A percentile compares a stretch with the other conserved stretches of the same genome.
phyloP scores from a whole-genome alignment of 352 stramenopile genomes.

The Globisporangium parvum region DNA sequence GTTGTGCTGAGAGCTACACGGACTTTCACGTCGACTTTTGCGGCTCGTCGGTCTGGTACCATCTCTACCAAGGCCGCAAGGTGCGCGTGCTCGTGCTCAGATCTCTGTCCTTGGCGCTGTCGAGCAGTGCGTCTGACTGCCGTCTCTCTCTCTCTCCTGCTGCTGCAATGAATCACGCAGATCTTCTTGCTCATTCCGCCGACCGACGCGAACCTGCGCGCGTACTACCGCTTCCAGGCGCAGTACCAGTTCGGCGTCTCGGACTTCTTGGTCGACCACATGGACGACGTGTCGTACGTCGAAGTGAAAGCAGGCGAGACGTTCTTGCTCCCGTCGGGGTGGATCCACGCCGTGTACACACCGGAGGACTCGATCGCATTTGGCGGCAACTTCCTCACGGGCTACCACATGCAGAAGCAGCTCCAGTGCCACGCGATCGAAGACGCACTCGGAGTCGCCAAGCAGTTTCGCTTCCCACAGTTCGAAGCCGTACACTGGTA shows the following conservation, averaged over 20 bases:
- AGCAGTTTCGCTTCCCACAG: constrained; percentile 28
- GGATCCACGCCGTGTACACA: constrained; percentile 41
- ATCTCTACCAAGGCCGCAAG: constrained; percentile 33
- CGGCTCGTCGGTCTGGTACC: constrained; percentile 41
- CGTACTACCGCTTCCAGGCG: constrained; percentile 23
- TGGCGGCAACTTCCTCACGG: constrained; percentile 34
- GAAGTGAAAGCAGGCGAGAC: constrained; percentile 30
- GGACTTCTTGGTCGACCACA: constrained; percentile 20
- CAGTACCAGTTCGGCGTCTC: constrained; percentile 18
- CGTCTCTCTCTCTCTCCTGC: background rate
- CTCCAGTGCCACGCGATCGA: constrained; percentile 28
- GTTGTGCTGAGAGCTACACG: constrained; percentile 31
- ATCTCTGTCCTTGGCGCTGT: background rate
- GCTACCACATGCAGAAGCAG: constrained; percentile 32
- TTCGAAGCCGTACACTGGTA: constrained; percentile 35
- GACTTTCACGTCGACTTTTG: constrained; percentile 43
- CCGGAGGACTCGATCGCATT: constrained; percentile 37
- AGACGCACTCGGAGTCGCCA: constrained; percentile 17
- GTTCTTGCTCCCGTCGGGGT: constrained; percentile 36
- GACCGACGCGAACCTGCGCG: constrained; percentile 24
- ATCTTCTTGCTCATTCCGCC: constrained; percentile 37
- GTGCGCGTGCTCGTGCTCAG: constrained; percentile 6
- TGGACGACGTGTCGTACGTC: constrained; percentile 23
- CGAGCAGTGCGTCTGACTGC: background rate
- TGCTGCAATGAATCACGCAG: constrained; percentile 9